Evolutionary conservation across 306 rosid genomes (phyloP), one percentile per base, ranked within the genome.

Genomic region (Morella rubra): DNA sequence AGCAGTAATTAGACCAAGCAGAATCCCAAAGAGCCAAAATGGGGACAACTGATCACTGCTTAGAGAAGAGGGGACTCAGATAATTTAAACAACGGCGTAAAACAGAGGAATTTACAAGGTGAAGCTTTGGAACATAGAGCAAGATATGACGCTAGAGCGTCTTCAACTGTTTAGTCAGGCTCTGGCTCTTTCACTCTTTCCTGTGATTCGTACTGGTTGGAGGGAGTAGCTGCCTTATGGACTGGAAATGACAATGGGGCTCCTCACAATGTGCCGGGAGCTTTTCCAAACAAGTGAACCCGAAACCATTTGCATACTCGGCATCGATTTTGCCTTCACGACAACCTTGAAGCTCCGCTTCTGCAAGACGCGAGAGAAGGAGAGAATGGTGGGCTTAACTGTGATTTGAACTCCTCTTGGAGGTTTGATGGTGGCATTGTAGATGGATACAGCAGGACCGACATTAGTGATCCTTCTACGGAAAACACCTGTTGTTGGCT

Each of bases 401-500:
- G 64, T 83, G 73, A 95, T 80, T 52, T 89, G 81, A 41, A 92
- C 90, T 44, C 96, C 96, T 68, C 76, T 83, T 1, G 97, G 96
- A 62, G 91, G 77, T 58, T 32, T 84, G 0, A 92, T 47, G 5
- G 93, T 86, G 73, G 87, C 93, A 69, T 88, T 88, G 81, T 84
- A 95, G 10, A 72, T 58, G 9, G 91, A 77, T 9, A 69, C 77
- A 13, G 86, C 87, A 16, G 80, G 85, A 11, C 97, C 96, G 18
- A 95, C 97, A 59, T 92, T 95, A 68, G 99, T 95, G 47, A 92
- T 92, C 61, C 61, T 83, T 46, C 99, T 79, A 64, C 86, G 75
- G 60, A 89, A 95, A 55, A 90, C 87, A 4, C 78, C 85, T 1
- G 74, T 42, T 7, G 92, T 84, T 13, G 58, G 76, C 4, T 54